phyloP scores from a whole-genome alignment of 345 rosid genomes.

The Boechera divaricarpa region DNA sequence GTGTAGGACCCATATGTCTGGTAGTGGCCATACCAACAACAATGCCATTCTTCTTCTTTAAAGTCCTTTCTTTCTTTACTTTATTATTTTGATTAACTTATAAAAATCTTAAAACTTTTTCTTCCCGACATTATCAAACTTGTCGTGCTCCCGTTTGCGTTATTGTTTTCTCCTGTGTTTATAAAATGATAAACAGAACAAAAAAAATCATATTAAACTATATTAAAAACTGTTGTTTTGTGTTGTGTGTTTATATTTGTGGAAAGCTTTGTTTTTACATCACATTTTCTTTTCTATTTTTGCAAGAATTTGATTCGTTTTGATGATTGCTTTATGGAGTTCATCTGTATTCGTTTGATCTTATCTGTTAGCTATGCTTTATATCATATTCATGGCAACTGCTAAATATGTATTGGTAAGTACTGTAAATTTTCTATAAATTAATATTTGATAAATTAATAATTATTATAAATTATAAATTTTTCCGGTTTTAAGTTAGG shows the following conservation, averaged over 20 bases:
- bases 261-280: constrained; percentile 35
- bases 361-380: neutral
- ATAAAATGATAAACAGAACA: neutral
- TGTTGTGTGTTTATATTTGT: constrained; percentile 31
- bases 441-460: no score
- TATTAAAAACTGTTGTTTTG: neutral
- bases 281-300: constrained; percentile 16
- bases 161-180: constrained; percentile 22
- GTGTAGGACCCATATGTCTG: constrained; percentile 74
- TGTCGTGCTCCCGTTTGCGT: constrained; percentile 46
- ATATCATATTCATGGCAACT: neutral
- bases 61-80: neutral
- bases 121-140: constrained; percentile 47
- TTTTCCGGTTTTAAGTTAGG: no score
- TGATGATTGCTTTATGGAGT: constrained; percentile 5
- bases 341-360: constrained; percentile 9
- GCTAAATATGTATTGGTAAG: neutral
- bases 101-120: constrained; percentile 8
- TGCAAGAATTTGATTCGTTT: constrained; percentile 27
- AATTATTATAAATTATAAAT: no score
- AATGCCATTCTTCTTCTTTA: constrained; percentile 25
- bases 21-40: constrained; percentile 77
- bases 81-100: neutral
- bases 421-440: no score
- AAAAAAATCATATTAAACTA: neutral